Base-by-base conservation (phyloP, 257 asterid species). In the Solanum virginianum region DNA sequence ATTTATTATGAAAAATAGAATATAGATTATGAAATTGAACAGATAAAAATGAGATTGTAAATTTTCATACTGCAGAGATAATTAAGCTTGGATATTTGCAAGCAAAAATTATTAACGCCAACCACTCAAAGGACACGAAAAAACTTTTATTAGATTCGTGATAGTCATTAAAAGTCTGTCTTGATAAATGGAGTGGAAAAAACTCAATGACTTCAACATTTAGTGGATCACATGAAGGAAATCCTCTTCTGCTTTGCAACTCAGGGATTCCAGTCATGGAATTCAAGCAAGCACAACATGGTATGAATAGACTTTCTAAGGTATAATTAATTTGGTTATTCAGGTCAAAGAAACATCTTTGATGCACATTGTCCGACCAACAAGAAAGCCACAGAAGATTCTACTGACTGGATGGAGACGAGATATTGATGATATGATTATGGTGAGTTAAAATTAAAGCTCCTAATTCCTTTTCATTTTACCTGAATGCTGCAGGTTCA, bases 361-460 rank as follows among this genome's bases (percentile, higher is more conserved):
- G 94, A 88, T 90, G 87, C 92, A 88, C 88, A 91, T 95, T 71
- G 88, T 88, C 89, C 92, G 92, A 87, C 95, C 97, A 87, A 92
- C 93, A 90, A 94, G 92, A 93, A 90, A 86, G 95, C 92, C 98
- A 89, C 97, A 92, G 97, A 95, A 94, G 98, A 92, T 94, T 90
- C 97, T 95, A 92, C 97, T 95, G 86, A 91, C 95, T 93, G 98
- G 98, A 95, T 94, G 98, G 98, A 91, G 98, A 89, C 91, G 96
- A 89, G 98, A 95, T 95, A 90, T 93, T 92, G 97, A 94, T 95
- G 98, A 95, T 94, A 94, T 95, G 98, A 93, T 95, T 95, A 97
- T 93, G 98, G 98, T 95, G 92, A 95, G 95, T 89, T 92, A 91
- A 74, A 66, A 87, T 87, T 82, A 87, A 89, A 89, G 91, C 94